Evolutionary conservation across 768 basidiomycete species (phyloP), one percentile per base, ranked within the genome.

Genomic region (Podaxis mareebaensis): DNA sequence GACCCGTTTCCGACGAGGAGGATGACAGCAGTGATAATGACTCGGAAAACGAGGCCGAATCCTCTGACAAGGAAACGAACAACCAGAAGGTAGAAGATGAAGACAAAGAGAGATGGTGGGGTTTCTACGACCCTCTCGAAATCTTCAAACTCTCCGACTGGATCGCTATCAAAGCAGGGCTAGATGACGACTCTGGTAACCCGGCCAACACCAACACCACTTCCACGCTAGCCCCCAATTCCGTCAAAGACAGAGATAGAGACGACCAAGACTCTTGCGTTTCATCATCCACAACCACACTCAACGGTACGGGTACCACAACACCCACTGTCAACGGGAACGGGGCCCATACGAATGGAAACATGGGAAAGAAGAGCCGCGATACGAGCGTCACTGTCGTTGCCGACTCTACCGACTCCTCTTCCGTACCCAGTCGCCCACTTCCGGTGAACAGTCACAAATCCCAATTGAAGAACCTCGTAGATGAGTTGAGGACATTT

Each of bases 91-190:
- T 62, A 8, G 77, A 75, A 3, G 81, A 81, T 2, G 72, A 76
- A 3, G 77, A 76, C 11, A 74, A 68, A 2, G 83, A 86, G 58
- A 76, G 75, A n/a, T 93, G 92, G 92, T 92, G 91, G 89, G 89
- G 82, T 12, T 87, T 93, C 74, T 83, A 80, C 76, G 79, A 89
- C 8, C 84, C 86, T 0, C 75, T 75, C 40, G 90, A 92, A 63
- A 86, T 93, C 63, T 70, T 73, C 57, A 87, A 84, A 70, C 73
- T 92, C 22, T 85, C 85, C 2, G 81, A 86, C 56, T 93, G 89
- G 89, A 75, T 91, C 36, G 76, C 79, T 46, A 76, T 80, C 67
- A 84, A 83, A 70, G 76, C 79, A 55, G 79, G 74, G 17, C 70
- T 85, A 22, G 73, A 79, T 55, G 77, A 72, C 4, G 72, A 73